Conservation (phyloP, 352 stramenopile genomes). For the Globisporangium cystogenes region DNA sequence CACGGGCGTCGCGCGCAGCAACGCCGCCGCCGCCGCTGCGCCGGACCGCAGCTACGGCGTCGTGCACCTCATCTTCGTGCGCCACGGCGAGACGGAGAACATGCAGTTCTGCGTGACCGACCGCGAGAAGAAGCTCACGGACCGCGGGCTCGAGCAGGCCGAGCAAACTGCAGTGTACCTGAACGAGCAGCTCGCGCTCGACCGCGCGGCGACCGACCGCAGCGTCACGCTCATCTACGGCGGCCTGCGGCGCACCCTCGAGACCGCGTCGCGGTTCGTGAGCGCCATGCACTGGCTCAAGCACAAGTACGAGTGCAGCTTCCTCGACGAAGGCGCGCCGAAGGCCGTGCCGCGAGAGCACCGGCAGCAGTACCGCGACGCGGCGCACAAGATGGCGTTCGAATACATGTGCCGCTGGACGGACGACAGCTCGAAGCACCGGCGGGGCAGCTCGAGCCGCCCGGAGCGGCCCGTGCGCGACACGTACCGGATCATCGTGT, state of each 20-base stretch:
- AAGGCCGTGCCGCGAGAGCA: conserved; percentile 43
- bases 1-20: conserved; percentile 1
- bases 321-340: conserved; percentile 70
- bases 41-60: conserved; percentile 22
- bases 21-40: too few species aligned
- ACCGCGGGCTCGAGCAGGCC: conserved; percentile 49
- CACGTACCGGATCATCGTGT: conserved; percentile 68
- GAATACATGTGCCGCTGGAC: conserved; percentile 63
- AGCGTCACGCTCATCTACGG: conserved; percentile 69
- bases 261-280: conserved; percentile 56
- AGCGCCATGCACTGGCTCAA: conserved; percentile 64
- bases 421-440: conserved; percentile 16
- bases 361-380: conserved; percentile 65
- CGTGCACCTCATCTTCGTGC: conserved; percentile 65
- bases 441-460: conserved; percentile 5
- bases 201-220: conserved; percentile 12
- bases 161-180: conserved; percentile 45
- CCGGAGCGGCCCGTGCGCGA: conserved; percentile 13
- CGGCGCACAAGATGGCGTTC: conserved; percentile 75
- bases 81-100: conserved; percentile 75
- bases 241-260: conserved; percentile 52
- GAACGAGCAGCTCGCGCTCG: conserved; percentile 33
- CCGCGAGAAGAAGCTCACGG: conserved; percentile 66
- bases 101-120: conserved; percentile 79
- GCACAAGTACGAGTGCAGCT: conserved; percentile 54